Percentiles rank a stretch among this genome's conserved stretches.
Evolutionary conservation across 768 basidiomycete genomes (phyloP).

Genomic region (Phaeotremella fagi): DNA sequence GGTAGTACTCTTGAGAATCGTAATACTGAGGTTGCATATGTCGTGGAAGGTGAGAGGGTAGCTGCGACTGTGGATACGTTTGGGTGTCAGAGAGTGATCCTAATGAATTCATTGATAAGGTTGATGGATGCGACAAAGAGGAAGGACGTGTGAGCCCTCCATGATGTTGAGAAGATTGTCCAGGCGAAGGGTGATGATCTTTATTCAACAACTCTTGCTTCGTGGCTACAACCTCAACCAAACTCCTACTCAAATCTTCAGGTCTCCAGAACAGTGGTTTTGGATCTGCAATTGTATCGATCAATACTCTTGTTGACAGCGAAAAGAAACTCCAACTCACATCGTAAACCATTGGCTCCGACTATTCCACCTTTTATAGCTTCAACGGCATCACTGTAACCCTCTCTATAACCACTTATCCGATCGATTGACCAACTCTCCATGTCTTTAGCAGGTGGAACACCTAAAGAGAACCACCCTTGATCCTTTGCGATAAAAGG

Average conservation of each 20-base stretch:
- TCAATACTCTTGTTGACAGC: not conserved
- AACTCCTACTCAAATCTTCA: not conserved
- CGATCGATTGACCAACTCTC: constrained; percentile 7
- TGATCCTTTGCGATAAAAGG: not conserved
- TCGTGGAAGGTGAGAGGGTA: no score
- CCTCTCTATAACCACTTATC: constrained; percentile 10
- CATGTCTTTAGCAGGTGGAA: not conserved
- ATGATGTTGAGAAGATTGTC: not conserved
- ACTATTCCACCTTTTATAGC: constrained; percentile 16
- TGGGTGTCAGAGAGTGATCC: no score
- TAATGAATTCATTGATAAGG: no score
- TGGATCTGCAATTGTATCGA: not conserved
- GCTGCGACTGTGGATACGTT: no score
- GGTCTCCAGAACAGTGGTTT: not conserved
- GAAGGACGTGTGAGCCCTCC: no score
- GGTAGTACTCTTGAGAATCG: no score
- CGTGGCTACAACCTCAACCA: not conserved
- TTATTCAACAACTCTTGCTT: not conserved
- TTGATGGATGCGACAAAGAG: no score
- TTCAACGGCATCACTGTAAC: constrained; percentile 18
- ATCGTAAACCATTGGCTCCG: constrained; percentile 12
- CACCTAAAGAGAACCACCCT: constrained; percentile 16
- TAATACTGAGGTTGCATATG: no score
- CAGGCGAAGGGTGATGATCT: not conserved
- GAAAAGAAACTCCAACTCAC: constrained; percentile 5